Evolutionary conservation across 352 stramenopile genomes (phyloP).

Genomic region (Phytopythium sindhum): DNA sequence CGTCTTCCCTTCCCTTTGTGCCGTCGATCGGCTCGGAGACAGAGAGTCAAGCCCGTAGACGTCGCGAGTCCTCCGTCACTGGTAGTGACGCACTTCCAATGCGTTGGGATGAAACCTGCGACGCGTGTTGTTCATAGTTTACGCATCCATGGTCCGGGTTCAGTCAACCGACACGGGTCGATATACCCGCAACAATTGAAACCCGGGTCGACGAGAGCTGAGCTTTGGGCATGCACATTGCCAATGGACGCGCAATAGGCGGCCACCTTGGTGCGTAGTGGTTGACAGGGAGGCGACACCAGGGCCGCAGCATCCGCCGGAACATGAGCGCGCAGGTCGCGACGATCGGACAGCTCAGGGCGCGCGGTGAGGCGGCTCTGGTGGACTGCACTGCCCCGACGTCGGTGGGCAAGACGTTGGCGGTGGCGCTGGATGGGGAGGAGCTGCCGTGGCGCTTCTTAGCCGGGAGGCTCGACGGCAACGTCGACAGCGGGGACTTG

Average conservation of each 20-base stretch:
- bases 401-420: not conserved
- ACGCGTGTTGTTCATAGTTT: not conserved
- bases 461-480: not conserved
- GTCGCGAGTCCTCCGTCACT: too few relatives aligned
- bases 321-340: not conserved
- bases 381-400: not conserved
- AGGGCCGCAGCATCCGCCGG: not conserved
- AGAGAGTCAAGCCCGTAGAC: too few relatives aligned
- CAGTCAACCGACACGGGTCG: not conserved
- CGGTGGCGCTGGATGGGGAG: not conserved
- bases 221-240: too few relatives aligned
- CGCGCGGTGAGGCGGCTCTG: slow-evolving; percentile 1
- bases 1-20: not conserved
- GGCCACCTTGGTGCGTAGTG: too few relatives aligned
- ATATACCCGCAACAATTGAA: too few relatives aligned
- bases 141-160: not conserved
- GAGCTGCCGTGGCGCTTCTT: slow-evolving; percentile 5
- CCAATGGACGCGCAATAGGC: too few relatives aligned
- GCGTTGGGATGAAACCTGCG: not conserved
- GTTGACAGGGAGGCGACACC: not conserved
- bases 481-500: slow-evolving; percentile 5
- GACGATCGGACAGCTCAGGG: slow-evolving; percentile 3
- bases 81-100: too few relatives aligned
- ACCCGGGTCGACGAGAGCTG: not conserved
- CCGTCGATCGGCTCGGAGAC: not conserved